Percentiles rank a stretch among this genome's conserved stretches.
phyloP scores from a whole-genome alignment of 345 rosid genomes.

The Euphorbia tirucalli region DNA sequence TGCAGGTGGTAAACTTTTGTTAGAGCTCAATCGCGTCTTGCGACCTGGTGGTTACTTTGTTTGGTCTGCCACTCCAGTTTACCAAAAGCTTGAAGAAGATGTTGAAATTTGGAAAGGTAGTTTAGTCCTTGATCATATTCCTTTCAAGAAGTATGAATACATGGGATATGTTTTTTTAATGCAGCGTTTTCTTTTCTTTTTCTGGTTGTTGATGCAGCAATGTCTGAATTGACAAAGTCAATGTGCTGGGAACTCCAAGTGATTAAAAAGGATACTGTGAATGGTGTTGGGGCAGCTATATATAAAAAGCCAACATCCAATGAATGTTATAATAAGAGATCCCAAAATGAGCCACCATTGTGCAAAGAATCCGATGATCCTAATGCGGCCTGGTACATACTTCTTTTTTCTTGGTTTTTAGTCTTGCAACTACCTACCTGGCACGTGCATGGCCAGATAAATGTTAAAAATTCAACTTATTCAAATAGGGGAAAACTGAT shows the following conservation, averaged over 20 bases:
- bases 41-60: constrained; percentile 91
- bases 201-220: constrained; percentile 51
- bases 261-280: constrained; percentile 59
- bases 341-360: constrained; percentile 67
- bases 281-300: constrained; percentile 73
- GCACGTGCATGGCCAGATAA: no score
- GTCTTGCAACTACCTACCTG: neutral
- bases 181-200: constrained; percentile 5
- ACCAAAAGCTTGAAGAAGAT: constrained; percentile 74
- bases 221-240: constrained; percentile 65
- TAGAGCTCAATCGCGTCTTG: constrained; percentile 84
- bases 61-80: constrained; percentile 98
- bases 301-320: constrained; percentile 77
- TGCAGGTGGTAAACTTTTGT: constrained; percentile 83
- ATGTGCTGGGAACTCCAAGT: constrained; percentile 92
- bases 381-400: constrained; percentile 82
- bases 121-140: neutral
- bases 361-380: constrained; percentile 83
- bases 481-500: no score
- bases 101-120: constrained; percentile 88
- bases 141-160: neutral
- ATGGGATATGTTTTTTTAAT: neutral
- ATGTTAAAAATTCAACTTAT: no score
- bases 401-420: neutral
- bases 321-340: constrained; percentile 71